These are phyloP conservation scores for Sordariomycetes sp. DNA, from an alignment of 2,329 filamentous ascomycete species.

Conservation along the genomic window DNA sequence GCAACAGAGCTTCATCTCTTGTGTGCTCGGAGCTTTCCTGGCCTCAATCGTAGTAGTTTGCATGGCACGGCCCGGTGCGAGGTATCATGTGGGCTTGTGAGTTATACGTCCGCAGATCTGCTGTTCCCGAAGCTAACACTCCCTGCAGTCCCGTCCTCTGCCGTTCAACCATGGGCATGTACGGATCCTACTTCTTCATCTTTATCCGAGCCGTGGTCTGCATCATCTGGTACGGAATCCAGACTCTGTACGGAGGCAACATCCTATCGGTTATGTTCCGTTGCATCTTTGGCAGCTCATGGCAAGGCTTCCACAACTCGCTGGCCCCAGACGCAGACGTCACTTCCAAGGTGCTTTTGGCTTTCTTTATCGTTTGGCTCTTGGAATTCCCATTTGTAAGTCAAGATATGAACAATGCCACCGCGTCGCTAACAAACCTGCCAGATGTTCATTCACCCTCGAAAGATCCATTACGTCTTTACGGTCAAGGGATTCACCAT, in stretches of 20 bases:
- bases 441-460: conserved; percentile 22
- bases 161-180: conserved; percentile 19
- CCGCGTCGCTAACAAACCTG: not conserved
- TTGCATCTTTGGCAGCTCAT: conserved; percentile 22
- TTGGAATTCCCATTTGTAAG: conserved; percentile 25
- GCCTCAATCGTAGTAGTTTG: conserved; percentile 12
- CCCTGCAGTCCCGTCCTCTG: conserved; percentile 14
- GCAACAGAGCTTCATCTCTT: conserved; percentile 16
- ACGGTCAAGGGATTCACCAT: conserved; percentile 23
- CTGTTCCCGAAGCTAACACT: conserved; percentile 1
- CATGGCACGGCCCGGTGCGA: conserved; percentile 16
- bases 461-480: conserved; percentile 23
- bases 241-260: conserved; percentile 6
- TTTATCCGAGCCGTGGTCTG: conserved; percentile 20
- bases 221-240: conserved; percentile 17
- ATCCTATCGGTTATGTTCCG: conserved; percentile 13
- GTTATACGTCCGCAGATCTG: not conserved
- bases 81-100: conserved; percentile 16
- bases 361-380: conserved; percentile 28
- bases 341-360: conserved; percentile 21
- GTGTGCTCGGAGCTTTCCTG: conserved; percentile 14
- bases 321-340: conserved; percentile 20
- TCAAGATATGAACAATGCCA: not conserved
- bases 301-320: conserved; percentile 19
- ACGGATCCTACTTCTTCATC: conserved; percentile 21